Conservation (phyloP, 2,329 filamentous ascomycete genomes). For the Colletotrichum filicis region DNA sequence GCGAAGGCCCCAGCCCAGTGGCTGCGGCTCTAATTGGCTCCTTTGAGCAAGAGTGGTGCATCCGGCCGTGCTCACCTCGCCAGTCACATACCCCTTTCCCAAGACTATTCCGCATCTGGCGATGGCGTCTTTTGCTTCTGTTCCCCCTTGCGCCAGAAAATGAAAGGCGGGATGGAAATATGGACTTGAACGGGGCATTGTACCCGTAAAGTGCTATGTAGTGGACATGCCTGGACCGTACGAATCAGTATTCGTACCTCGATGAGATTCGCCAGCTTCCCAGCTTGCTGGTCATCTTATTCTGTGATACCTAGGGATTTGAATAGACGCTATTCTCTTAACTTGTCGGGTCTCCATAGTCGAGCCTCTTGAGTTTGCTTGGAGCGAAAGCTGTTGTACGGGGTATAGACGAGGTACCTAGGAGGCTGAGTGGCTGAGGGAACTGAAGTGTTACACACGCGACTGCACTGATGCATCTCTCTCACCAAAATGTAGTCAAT, state of each 20-base stretch:
- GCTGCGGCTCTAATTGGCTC: slow-evolving; percentile 20
- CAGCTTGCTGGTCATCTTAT: too few relatives aligned
- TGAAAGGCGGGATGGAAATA: slow-evolving; percentile 17
- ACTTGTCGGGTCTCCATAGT: not conserved
- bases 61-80: slow-evolving; percentile 14
- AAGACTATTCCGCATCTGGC: slow-evolving; percentile 8
- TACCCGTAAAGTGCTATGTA: slow-evolving; percentile 1
- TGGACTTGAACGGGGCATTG: slow-evolving; percentile 4
- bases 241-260: not conserved
- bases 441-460: not conserved
- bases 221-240: not conserved
- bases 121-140: not conserved
- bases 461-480: not conserved
- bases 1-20: slow-evolving; percentile 7
- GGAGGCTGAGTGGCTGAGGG: not conserved
- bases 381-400: not conserved
- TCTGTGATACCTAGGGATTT: too few relatives aligned
- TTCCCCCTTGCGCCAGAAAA: slow-evolving; percentile 15
- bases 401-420: not conserved
- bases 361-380: not conserved
- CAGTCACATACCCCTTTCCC: slow-evolving; percentile 3
- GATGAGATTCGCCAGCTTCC: too few relatives aligned
- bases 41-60: slow-evolving; percentile 1
- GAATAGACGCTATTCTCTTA: too few relatives aligned
- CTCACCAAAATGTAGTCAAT: not conserved